A percentile compares a stretch with the other conserved stretches of the same genome.
These are phyloP conservation scores for Ascochyta clinopodiicola DNA, from an alignment of 2,329 filamentous ascomycete genomes.

Conservation along the genomic window DNA sequence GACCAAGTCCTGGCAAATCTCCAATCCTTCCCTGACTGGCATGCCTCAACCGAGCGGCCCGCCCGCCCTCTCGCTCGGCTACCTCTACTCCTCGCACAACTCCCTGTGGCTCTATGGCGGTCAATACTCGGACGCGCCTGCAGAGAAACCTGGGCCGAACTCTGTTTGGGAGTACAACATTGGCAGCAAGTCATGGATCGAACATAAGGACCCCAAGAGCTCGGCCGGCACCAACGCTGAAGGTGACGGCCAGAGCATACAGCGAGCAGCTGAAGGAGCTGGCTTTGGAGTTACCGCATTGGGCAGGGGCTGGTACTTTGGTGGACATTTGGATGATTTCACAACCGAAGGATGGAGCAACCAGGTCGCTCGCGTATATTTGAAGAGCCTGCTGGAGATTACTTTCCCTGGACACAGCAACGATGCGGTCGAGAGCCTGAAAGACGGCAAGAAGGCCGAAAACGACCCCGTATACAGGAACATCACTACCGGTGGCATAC, in stretches of 20 bases:
- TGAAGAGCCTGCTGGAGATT: conserved; percentile 77
- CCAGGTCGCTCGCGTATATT: conserved; percentile 67
- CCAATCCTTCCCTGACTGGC: conserved; percentile 67
- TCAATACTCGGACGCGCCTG: conserved; percentile 71
- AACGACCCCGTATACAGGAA: conserved; percentile 72
- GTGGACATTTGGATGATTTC: conserved; percentile 73
- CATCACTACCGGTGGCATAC: conserved; percentile 74
- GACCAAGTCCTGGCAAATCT: conserved; percentile 73
- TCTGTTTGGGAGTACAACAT: conserved; percentile 76
- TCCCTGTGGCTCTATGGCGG: conserved; percentile 78
- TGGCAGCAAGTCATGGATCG: conserved; percentile 64
- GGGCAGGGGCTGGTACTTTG: conserved; percentile 79
- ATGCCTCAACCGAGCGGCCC: conserved; percentile 71
- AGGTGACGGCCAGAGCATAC: conserved; percentile 61
- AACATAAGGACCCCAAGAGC: conserved; percentile 67
- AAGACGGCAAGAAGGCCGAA: conserved; percentile 62
- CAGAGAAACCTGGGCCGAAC: conserved; percentile 62
- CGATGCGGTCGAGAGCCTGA: conserved; percentile 64
- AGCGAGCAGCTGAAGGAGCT: conserved; percentile 76
- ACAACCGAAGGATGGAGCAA: conserved; percentile 73
- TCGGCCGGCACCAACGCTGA: conserved; percentile 69
- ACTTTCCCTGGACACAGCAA: conserved; percentile 75
- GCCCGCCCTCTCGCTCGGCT: conserved; percentile 74
- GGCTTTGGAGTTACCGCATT: conserved; percentile 73
- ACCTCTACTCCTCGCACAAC: conserved; percentile 75